Conservation (phyloP, 176 grass and related monocot genomes). For the barley (Hordeum vulgare) region MorexV3_pseudomolecules_assembly NC_058522.1:28629089-28629588, state of each 20-base stretch:
- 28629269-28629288: background rate
- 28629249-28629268: background rate
- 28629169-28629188: background rate
- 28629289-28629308: background rate
- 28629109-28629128: background rate
- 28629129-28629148: background rate
- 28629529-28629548: constrained; percentile 54
- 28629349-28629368: constrained; percentile 37
- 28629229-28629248: background rate
- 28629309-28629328: constrained; percentile 3
- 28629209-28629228: background rate
- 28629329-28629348: constrained; percentile 41
- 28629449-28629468: constrained; percentile 48
- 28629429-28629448: constrained; percentile 55
- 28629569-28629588: constrained; percentile 43
- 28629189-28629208: background rate
- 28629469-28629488: constrained; percentile 49
- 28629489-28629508: constrained; percentile 32
- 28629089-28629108: background rate
- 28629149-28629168: background rate
- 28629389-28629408: constrained; percentile 51
- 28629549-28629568: constrained; percentile 49
- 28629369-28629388: constrained; percentile 44
- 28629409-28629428: constrained; percentile 48
- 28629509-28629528: constrained; percentile 46